A percentile compares a stretch with the other conserved stretches of the same genome.
These are phyloP conservation scores for Phytophthora kernoviae DNA, from an alignment of 352 stramenopile species.

Conservation along the genomic window DNA sequence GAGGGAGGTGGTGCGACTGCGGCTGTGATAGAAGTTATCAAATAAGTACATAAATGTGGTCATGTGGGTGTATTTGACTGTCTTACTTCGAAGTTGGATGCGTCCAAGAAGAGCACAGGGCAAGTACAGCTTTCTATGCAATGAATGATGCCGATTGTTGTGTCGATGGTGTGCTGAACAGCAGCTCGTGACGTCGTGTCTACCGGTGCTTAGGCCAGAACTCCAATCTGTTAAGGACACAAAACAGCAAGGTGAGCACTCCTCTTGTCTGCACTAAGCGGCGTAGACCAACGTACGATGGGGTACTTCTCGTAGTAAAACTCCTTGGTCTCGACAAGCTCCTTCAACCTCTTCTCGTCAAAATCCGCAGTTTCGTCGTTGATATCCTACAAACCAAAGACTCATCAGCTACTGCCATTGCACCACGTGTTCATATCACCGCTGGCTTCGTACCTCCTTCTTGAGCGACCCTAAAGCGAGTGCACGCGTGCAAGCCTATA, in stretches of 20 bases:
- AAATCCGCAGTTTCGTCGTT: constrained; percentile 77
- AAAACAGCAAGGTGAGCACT: neutral
- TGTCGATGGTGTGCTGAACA: constrained; percentile 8
- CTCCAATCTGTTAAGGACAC: constrained; percentile 43
- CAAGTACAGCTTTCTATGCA: constrained; percentile 12
- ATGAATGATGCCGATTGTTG: neutral
- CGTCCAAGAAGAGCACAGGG: neutral
- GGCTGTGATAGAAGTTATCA: constrained; percentile 16
- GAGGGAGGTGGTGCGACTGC: neutral
- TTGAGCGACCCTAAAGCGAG: constrained; percentile 75
- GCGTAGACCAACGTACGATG: constrained; percentile 52
- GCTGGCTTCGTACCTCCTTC: constrained; percentile 45
- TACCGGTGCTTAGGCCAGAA: constrained; percentile 32
- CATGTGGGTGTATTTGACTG: constrained; percentile 8
- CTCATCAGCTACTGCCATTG: neutral
- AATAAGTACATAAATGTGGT: constrained; percentile 10
- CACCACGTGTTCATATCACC: neutral
- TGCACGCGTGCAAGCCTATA: constrained; percentile 75
- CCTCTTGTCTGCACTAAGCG: neutral
- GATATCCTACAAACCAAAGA: constrained; percentile 51
- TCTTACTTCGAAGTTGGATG: neutral
- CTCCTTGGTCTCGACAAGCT: constrained; percentile 66
- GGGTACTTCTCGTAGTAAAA: constrained; percentile 90
- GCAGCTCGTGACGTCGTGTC: neutral
- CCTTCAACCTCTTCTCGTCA: constrained; percentile 56